These are phyloP conservation scores for Podospora comata DNA, from an alignment of 495 filamentous ascomycete genomes.

Conservation along the genomic window DNA sequence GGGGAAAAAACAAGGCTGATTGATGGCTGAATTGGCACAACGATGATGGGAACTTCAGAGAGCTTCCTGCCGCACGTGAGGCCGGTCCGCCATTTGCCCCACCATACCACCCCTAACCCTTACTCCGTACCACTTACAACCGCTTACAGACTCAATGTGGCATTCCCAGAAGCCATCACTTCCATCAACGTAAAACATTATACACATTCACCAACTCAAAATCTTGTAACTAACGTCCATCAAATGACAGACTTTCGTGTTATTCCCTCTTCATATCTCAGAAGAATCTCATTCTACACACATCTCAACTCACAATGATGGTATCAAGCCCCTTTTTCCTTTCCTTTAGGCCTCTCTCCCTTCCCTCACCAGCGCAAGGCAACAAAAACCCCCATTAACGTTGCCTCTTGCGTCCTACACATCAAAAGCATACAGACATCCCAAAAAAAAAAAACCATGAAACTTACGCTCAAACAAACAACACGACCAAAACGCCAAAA, in stretches of 20 bases:
- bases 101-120: too few relatives aligned
- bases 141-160: too few relatives aligned
- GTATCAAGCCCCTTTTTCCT: not conserved
- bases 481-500: conserved; percentile 1
- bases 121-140: too few relatives aligned
- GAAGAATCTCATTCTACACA: conserved; percentile 1
- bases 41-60: too few relatives aligned
- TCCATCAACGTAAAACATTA: not conserved
- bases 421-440: not conserved
- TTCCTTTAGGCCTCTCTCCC: not conserved
- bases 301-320: not conserved
- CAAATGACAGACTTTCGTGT: not conserved
- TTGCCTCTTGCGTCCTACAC: not conserved
- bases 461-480: conserved; percentile 5
- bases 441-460: not conserved
- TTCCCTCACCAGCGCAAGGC: not conserved
- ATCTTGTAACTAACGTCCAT: not conserved
- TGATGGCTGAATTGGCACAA: too few relatives aligned
- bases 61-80: too few relatives aligned
- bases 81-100: too few relatives aligned
- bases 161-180: not conserved
- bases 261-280: not conserved
- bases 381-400: not conserved
- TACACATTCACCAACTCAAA: not conserved
- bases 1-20: too few relatives aligned